phyloP scores from a whole-genome alignment of 2,329 filamentous ascomycete species.

The Alternaria metachromatica region DNA sequence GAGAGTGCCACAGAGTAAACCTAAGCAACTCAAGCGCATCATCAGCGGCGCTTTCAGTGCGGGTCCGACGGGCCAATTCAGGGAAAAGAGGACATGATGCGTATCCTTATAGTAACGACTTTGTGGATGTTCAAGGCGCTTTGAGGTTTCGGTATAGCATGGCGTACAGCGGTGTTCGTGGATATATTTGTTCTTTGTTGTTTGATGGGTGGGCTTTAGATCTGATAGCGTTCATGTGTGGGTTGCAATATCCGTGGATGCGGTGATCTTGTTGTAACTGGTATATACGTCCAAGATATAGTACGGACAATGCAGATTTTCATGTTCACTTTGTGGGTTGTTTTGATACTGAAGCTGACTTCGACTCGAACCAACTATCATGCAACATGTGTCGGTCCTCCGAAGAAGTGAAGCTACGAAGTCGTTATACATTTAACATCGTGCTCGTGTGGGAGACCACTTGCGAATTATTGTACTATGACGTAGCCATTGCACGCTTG shows the following conservation, averaged over 20 bases:
- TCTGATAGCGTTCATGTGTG: background rate
- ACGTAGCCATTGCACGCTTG: background rate
- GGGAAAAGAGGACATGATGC: conserved; percentile 16
- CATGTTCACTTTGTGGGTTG: background rate
- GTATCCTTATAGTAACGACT: background rate
- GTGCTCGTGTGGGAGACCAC: background rate
- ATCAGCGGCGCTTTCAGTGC: conserved; percentile 32
- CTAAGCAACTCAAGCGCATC: conserved; percentile 27
- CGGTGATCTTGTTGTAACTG: background rate
- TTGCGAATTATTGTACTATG: background rate
- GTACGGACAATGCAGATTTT: background rate
- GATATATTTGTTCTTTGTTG: background rate
- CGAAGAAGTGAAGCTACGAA: background rate
- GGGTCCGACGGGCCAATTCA: conserved; percentile 19
- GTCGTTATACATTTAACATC: background rate
- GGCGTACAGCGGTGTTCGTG: background rate
- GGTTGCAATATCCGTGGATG: background rate
- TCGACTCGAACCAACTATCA: background rate
- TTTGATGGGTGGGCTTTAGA: background rate
- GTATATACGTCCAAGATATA: background rate
- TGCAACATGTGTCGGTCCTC: background rate
- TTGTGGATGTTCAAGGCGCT: background rate
- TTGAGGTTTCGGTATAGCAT: background rate
- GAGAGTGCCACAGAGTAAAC: conserved; percentile 9
- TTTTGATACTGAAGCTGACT: background rate